phyloP scores from a whole-genome alignment of 192 early-diverging fungal species.

The Gorgonomyces haynaldii region DNA sequence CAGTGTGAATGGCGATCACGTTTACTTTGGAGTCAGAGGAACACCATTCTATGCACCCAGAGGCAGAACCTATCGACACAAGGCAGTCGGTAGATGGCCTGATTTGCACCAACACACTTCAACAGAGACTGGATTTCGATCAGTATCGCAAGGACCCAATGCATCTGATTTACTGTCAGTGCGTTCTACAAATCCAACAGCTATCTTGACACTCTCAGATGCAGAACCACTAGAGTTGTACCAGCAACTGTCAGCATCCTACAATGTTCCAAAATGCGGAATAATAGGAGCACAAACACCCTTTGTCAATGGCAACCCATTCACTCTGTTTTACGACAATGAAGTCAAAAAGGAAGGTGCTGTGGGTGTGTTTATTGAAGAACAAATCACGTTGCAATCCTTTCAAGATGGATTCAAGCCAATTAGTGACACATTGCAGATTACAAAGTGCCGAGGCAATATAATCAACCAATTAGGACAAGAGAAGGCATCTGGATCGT shows the following conservation, averaged over 20 bases:
- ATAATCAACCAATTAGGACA: slow-evolving; percentile 18
- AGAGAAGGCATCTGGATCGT: slow-evolving; percentile 14
- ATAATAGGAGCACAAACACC: slow-evolving; percentile 24
- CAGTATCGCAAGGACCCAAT: neutral
- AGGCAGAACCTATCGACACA: slow-evolving; percentile 3
- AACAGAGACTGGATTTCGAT: neutral
- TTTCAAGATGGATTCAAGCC: neutral
- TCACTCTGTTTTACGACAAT: slow-evolving; percentile 24
- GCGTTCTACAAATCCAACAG: neutral
- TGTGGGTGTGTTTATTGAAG: slow-evolving; percentile 12
- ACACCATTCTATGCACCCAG: neutral
- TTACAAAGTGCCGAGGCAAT: slow-evolving; percentile 24
- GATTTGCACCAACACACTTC: neutral
- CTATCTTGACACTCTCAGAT: slow-evolving; percentile 16
- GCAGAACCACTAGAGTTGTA: slow-evolving; percentile 19
- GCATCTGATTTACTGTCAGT: neutral
- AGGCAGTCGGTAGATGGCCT: slow-evolving; percentile 15
- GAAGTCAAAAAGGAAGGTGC: slow-evolving; percentile 13
- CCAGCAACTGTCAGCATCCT: neutral
- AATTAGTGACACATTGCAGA: slow-evolving; percentile 13
- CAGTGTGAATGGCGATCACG: neutral
- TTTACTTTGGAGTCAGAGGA: neutral
- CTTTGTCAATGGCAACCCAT: slow-evolving; percentile 18
- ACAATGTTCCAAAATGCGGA: slow-evolving; percentile 6
- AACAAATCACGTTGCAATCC: neutral